These are phyloP conservation scores for Solanum tarapatanum DNA, from an alignment of 257 asterid genomes.

Conservation along the genomic window DNA sequence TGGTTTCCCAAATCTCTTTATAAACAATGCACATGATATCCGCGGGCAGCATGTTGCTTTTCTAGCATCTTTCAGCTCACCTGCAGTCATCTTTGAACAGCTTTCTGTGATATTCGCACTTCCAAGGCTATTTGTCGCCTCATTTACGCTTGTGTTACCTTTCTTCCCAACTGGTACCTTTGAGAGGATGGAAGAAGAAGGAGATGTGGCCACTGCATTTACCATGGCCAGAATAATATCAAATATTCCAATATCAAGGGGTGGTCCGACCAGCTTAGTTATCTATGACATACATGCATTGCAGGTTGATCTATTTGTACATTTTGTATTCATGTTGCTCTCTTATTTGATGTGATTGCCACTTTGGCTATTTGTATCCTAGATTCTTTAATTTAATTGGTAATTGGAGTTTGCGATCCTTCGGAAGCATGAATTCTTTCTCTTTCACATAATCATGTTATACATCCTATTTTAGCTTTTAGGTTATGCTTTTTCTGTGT, in stretches of 20 bases:
- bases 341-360: not conserved
- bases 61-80: conserved; percentile 90
- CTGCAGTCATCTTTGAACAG: conserved; percentile 82
- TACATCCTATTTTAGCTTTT: not conserved
- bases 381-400: not conserved
- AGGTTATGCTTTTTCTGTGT: not conserved
- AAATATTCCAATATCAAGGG: conserved; percentile 78
- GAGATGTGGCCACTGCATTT: conserved; percentile 93
- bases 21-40: conserved; percentile 81
- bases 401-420: not conserved
- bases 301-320: conserved; percentile 38
- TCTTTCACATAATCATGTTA: not conserved
- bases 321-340: not conserved
- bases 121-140: conserved; percentile 83
- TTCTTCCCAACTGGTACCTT: conserved; percentile 93
- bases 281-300: conserved; percentile 79
- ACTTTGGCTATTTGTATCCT: not conserved
- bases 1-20: conserved; percentile 91
- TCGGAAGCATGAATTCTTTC: not conserved
- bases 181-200: conserved; percentile 92
- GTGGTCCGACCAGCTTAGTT: conserved; percentile 93
- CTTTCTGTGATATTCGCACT: conserved; percentile 92
- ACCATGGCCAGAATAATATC: conserved; percentile 95
- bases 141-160: conserved; percentile 71
- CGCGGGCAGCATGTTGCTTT: conserved; percentile 86